Conservation (phyloP, 2,329 filamentous ascomycete genomes). For the Xylariaceae sp. region DNA sequence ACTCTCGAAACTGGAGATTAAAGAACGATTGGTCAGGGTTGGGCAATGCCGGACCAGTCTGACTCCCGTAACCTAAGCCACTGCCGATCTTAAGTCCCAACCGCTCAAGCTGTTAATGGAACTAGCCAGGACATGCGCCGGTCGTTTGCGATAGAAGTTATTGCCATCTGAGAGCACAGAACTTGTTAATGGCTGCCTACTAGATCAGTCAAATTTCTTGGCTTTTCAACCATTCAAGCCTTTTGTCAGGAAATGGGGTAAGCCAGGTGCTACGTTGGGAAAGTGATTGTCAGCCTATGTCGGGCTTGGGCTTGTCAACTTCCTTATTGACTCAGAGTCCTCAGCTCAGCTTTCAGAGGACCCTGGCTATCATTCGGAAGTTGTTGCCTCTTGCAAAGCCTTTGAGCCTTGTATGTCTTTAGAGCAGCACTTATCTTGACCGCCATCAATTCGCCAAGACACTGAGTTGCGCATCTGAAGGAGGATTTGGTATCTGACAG, state of each 20-base stretch:
- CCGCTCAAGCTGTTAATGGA: conserved; percentile 7
- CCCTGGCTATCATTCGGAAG: conserved; percentile 17
- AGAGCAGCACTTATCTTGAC: conserved; percentile 23
- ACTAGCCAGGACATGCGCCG: conserved; percentile 1
- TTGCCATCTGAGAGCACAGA: neutral
- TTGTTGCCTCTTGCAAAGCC: conserved; percentile 7
- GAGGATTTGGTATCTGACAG: conserved; percentile 21
- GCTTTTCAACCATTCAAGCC: neutral
- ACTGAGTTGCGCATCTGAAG: conserved; percentile 8
- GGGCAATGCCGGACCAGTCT: conserved; percentile 7
- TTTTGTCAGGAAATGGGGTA: conserved; percentile 7
- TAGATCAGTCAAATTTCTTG: neutral
- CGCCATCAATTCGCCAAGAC: conserved; percentile 17
- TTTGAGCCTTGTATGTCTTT: neutral
- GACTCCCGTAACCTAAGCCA: conserved; percentile 7
- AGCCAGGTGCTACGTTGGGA: conserved; percentile 16
- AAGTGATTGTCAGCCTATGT: conserved; percentile 23
- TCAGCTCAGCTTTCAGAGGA: conserved; percentile 9
- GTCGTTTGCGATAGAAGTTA: neutral
- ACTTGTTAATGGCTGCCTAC: neutral
- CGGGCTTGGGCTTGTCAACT: conserved; percentile 25
- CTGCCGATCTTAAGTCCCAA: conserved; percentile 11
- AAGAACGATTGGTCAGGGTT: conserved; percentile 9
- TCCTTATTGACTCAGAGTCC: conserved; percentile 23
- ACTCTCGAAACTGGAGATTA: neutral